Evolutionary conservation across 768 basidiomycete species (phyloP).

Genomic region (Lactarius tabidus): DNA sequence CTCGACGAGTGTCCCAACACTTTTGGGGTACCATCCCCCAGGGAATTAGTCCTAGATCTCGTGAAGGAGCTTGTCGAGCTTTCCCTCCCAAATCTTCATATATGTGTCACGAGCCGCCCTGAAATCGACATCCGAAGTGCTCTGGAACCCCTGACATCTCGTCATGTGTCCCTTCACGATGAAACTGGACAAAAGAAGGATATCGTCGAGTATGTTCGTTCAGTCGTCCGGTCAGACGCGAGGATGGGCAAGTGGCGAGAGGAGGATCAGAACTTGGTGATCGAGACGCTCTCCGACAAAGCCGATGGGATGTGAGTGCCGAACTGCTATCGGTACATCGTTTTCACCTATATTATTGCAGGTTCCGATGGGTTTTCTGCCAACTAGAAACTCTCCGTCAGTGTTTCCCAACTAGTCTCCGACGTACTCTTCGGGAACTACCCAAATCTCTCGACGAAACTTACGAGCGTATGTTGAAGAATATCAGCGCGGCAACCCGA

Average conservation of each 20-base stretch:
- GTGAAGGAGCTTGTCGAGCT: neutral
- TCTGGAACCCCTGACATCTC: neutral
- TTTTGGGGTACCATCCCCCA: neutral
- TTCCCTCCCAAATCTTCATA: neutral
- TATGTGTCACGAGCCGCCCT: no score
- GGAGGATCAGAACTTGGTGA: neutral
- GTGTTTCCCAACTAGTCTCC: no score
- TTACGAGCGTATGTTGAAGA: neutral
- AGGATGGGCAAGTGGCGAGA: neutral
- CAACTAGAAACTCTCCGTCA: no score
- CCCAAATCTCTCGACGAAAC: neutral
- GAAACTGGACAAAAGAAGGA: no score
- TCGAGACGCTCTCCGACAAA: no score
- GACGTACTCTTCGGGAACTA: no score
- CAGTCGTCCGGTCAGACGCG: neutral
- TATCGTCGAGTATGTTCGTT: neutral
- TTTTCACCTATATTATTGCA: no score
- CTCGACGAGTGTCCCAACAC: slow-evolving; percentile 3
- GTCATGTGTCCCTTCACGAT: no score
- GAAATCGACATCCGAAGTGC: neutral
- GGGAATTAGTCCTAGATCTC: neutral
- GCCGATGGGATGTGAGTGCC: no score
- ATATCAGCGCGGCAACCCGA: neutral
- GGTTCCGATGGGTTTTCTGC: no score
- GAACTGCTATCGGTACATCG: neutral